A percentile compares a stretch with the other conserved stretches of the same genome.
phyloP scores from a whole-genome alignment of 345 rosid genomes.

The Lumnitzera racemosa region DNA sequence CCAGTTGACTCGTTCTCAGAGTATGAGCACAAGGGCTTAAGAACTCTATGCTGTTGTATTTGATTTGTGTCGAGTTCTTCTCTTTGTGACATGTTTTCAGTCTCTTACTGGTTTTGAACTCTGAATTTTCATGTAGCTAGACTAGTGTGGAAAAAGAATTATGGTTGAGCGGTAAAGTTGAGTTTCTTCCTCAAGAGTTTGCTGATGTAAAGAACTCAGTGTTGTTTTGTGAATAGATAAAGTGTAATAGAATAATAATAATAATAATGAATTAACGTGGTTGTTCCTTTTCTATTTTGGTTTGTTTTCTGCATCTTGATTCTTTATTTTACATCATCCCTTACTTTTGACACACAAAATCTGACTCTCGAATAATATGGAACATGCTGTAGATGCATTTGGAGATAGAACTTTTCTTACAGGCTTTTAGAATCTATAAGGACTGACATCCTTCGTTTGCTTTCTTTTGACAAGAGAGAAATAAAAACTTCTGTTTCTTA shows the following conservation, averaged over 20 bases:
- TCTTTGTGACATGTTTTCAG: conserved; percentile 3
- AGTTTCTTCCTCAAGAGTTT: conserved; percentile 4
- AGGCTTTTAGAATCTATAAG: too few relatives aligned
- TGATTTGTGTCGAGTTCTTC: conserved; percentile 28
- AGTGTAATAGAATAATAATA: conserved; percentile 54
- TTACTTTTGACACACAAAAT: too few relatives aligned
- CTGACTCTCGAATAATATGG: too few relatives aligned
- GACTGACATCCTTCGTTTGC: too few relatives aligned
- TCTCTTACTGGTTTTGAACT: conserved; percentile 19
- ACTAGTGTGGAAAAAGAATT: conserved; percentile 33
- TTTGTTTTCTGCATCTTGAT: too few relatives aligned
- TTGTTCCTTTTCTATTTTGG: too few relatives aligned
- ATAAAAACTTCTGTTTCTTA: too few relatives aligned
- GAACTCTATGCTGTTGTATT: neutral
- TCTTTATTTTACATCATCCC: too few relatives aligned
- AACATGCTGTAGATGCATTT: too few relatives aligned
- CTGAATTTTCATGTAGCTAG: conserved; percentile 21
- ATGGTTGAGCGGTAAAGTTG: conserved; percentile 11
- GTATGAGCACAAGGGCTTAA: conserved; percentile 76
- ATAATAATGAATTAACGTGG: conserved; percentile 5
- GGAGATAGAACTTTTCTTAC: too few relatives aligned
- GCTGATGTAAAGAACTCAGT: conserved; percentile 46
- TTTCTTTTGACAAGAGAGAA: too few relatives aligned
- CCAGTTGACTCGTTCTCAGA: conserved; percentile 61
- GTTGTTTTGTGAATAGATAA: conserved; percentile 61